Evolutionary conservation across 1,284 basidiomycete genomes (phyloP), one percentile per base, ranked within the genome.

Genomic region (Pseudozyma pruni): DNA sequence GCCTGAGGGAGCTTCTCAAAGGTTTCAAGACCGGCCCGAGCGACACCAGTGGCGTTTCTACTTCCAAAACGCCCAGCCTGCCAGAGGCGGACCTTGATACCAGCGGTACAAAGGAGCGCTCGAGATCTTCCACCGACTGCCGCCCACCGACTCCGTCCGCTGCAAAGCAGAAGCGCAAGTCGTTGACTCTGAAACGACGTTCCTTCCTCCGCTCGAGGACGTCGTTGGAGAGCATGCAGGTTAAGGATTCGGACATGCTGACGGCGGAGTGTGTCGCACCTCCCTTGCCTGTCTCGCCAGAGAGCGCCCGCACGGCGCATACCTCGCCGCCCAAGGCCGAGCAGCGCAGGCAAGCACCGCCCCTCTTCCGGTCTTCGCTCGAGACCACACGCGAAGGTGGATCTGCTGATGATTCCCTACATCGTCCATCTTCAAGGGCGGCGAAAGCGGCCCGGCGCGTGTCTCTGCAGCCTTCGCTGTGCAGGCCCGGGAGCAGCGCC

Each of bases 1-100:
- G 74, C 11, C 53, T 76, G 5, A 42, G 56, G 32, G 74, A 76
- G 13, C 52, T 76, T 23, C 40, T 76, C 20, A 66, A 59, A 23
- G 62, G 52, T 13, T 72, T 76, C 49, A 55, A 60, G 14, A 50
- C 47, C 41, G 31, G 27, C 19, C 42, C 49, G 14, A 41, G 32
- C 5, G 56, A 51, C n/a, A 54, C 54, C 11, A 19, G 13, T 13
- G 16, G 29, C 33, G 16, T 35, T 2, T 10, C 27, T 23, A n/a
- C 39, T 19, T 17, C 22, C 11, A 29, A 25, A 22, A 9, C 20
- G 25, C 19, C 19, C 2, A 27, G 32, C 27, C 14, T 20, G 31
- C 10, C 31, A 7, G 52, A 43, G 22, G 17, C 27, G 1, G 22
- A 10, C 10, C 16, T 20, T 4, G 4, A 13, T 1, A 27, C 20